A percentile compares a stretch with the other conserved stretches of the same genome.
phyloP scores from a whole-genome alignment of 345 rosid species.

The Gynandropsis gynandra region DNA sequence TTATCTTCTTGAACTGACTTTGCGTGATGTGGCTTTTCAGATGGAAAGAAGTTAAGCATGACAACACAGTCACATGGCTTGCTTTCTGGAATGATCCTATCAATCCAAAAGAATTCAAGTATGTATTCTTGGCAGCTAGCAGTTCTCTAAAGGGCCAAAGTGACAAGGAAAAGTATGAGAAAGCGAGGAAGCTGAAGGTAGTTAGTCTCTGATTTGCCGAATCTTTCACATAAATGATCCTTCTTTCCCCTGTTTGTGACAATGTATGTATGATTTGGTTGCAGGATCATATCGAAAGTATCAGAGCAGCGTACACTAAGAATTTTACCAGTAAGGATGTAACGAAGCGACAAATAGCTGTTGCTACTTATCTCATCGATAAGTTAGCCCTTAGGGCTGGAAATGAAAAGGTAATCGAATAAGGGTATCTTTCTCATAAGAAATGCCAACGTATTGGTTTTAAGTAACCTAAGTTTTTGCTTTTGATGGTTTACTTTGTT shows the following conservation, averaged over 20 bases:
- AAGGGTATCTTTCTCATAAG: too few species aligned
- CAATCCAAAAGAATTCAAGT: slow-evolving; percentile 82
- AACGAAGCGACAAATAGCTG: slow-evolving; percentile 73
- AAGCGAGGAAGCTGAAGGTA: slow-evolving; percentile 95
- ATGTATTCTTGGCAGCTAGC: slow-evolving; percentile 97
- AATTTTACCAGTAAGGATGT: slow-evolving; percentile 69
- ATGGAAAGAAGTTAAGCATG: slow-evolving; percentile 97
- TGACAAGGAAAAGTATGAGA: slow-evolving; percentile 96
- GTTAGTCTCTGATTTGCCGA: too few species aligned
- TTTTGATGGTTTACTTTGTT: too few species aligned
- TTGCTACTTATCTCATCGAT: slow-evolving; percentile 97
- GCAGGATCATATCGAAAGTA: slow-evolving; percentile 70
- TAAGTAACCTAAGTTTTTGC: too few species aligned
- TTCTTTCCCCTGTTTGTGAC: slow-evolving; percentile 15
- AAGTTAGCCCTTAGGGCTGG: slow-evolving; percentile 99
- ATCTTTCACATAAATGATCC: slow-evolving; percentile 12
- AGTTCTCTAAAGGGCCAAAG: slow-evolving; percentile 96
- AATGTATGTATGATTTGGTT: slow-evolving; percentile 7
- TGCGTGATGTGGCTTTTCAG: slow-evolving; percentile 42
- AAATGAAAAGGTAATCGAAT: slow-evolving; percentile 76
- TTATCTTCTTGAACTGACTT: slow-evolving; percentile 23
- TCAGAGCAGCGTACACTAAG: slow-evolving; percentile 85
- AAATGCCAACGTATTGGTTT: too few species aligned
- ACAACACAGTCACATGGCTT: slow-evolving; percentile 95
- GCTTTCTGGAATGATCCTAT: slow-evolving; percentile 99